Conservation (phyloP, 805 yeast species). For the Pichia deserticola region DNA sequence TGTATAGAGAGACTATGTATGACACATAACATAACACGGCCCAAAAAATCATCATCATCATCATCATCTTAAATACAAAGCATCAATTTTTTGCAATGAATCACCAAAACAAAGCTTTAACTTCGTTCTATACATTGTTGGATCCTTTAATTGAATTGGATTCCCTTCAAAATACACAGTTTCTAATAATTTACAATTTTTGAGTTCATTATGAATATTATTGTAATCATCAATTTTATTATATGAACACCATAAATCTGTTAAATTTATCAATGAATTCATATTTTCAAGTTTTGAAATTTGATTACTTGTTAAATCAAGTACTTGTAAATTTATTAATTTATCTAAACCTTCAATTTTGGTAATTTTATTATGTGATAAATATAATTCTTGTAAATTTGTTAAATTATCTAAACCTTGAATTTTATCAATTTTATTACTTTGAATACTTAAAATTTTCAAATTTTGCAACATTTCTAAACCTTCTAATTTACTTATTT, state of each 20-base stretch:
- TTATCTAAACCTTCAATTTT: slow-evolving; percentile 73
- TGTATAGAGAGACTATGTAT: no score
- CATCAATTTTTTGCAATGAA: slow-evolving; percentile 78
- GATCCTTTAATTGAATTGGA: slow-evolving; percentile 68
- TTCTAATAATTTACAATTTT: slow-evolving; percentile 55
- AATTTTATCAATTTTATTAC: slow-evolving; percentile 68
- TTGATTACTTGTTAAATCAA: slow-evolving; percentile 78
- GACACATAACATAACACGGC: no score
- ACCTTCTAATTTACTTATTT: slow-evolving; percentile 57
- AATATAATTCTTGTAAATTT: slow-evolving; percentile 76
- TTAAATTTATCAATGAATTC: slow-evolving; percentile 56
- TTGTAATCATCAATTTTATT: slow-evolving; percentile 64
- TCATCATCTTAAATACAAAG: slow-evolving; percentile 46
- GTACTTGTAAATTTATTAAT: slow-evolving; percentile 54
- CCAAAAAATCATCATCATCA: background rate
- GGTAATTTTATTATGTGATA: slow-evolving; percentile 75
- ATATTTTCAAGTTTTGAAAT: slow-evolving; percentile 57
- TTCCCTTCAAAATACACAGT: slow-evolving; percentile 93
- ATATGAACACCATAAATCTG: slow-evolving; percentile 91
- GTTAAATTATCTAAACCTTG: slow-evolving; percentile 72
- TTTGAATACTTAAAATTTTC: slow-evolving; percentile 77
- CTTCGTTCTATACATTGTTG: slow-evolving; percentile 82
- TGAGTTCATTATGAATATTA: slow-evolving; percentile 60
- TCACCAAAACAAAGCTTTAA: slow-evolving; percentile 65
- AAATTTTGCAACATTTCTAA: slow-evolving; percentile 53